Base-by-base conservation (phyloP, 2,329 filamentous ascomycete genomes). In the Hymenoscyphus infarciens region DNA sequence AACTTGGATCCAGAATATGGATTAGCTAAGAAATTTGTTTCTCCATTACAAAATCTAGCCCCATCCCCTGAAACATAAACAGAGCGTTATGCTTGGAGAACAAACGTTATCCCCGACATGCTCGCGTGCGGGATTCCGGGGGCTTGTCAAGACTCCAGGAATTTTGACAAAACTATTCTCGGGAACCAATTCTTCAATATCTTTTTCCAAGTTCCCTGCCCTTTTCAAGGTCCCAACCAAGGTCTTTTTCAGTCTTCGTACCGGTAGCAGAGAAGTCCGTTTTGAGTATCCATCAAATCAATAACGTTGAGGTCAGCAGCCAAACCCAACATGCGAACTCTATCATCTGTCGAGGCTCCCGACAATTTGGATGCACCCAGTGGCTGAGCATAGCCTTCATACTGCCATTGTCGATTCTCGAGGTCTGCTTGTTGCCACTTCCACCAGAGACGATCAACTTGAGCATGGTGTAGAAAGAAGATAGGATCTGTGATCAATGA, bases 401-500 rank as follows among this genome's bases (percentile, higher is more conserved):
- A 68, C 56, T 70, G 60, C 53, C n/a, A 27, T 19, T 58, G 10
- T 35, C 65, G 61, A 22, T 45, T 27, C 29, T 27, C 11, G n/a
- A 59, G 56, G 63, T 63, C 64, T 10, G 1, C 42, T 61, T 67
- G 61, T 27, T 76, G 73, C 76, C 76, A 77, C 13, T 67, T 64
- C 66, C 72, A 69, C 72, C 71, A 76, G 16, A 69, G 22, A 4
- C 68, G 62, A 45, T 73, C 71, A 3, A 72, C 33, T 57, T 71
- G 70, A 13, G 67, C 65, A 49, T 73, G 70, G 57, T 73, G 71
- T 2, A 71, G 56, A 38, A 71, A 76, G 61, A 77, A 77, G 22
- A 77, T 27, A 0, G 75, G 71, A 56, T 73, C 68, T 83, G 81
- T 31, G 13, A 27, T 53, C 39, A 4, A 35, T 3, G 15, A 29